Base-by-base conservation (phyloP, 2,329 filamentous ascomycete species). In the Aspergillus tubingensis region DNA sequence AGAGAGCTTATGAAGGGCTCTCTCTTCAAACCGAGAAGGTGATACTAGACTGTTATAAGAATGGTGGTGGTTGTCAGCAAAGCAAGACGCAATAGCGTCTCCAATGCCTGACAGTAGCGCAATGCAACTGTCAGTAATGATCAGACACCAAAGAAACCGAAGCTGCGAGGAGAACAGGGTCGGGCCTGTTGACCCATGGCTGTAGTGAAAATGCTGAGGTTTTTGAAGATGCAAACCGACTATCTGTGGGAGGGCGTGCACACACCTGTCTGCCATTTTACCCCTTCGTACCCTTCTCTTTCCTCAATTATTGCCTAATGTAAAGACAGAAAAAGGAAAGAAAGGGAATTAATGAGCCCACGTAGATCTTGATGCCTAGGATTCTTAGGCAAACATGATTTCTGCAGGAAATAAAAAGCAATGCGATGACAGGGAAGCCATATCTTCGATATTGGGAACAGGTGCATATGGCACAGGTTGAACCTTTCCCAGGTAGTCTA, bases 121-220 rank as follows among this genome's bases (percentile, higher is more conserved):
- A 52, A 65, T 65, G 64, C 59, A 62, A 51, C 38, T 51, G 57
- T 63, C 61, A 70, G 65, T 65, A 64, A 64, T 63, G 54, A 64
- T 64, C 53, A 65, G 67, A 58, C 62, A 68, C 47, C 56, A 51
- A 60, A 50, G 30, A 38, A 41, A 30, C 38, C 17, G 41, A 17
- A 8, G 49, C 32, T 59, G 59, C 54, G 54, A 59, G 56, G 49
- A 50, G 44, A 56, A 52, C 60, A 54, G 44, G 62, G 50, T 52
- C 59, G 47, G 57, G 43, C 38, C 54, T 59, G 61, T 57, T 53
- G 48, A 57, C 52, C 48, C 44, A 47, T 38, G 47, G 49, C 54
- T 51, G 54, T 41, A 54, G 49, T 32, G 52, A 58, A 21, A 52
- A 58, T 57, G 39, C 55, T 36, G 58, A 52, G 39, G 48, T 44